A percentile compares a stretch with the other conserved stretches of the same genome.
Evolutionary conservation across 306 rosid genomes (phyloP).

Genomic region (Dryas drummondii): DNA sequence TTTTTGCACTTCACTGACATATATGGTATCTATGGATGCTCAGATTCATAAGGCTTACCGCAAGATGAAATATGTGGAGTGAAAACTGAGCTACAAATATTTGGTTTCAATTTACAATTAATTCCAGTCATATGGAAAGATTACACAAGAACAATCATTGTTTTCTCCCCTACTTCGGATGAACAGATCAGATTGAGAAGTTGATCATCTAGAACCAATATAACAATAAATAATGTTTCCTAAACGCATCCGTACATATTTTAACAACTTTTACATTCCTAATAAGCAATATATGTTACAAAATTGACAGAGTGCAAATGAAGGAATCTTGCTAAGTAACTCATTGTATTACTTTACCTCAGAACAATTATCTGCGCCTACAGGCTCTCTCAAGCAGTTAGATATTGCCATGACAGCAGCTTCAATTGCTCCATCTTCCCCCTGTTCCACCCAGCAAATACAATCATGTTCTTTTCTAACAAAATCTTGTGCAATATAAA

Average conservation of each 20-base stretch:
- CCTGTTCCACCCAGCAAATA: constrained; percentile 48
- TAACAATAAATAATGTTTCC: not conserved
- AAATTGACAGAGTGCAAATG: constrained; percentile 13
- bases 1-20: too few relatives aligned
- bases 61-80: too few relatives aligned
- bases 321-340: not conserved
- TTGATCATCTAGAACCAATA: not conserved
- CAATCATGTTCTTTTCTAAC: not conserved
- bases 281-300: constrained; percentile 5
- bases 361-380: constrained; percentile 78
- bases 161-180: not conserved
- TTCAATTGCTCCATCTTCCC: constrained; percentile 93
- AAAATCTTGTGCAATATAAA: constrained; percentile 6
- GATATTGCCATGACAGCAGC: constrained; percentile 91
- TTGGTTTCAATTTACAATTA: not conserved
- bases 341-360: constrained; percentile 57
- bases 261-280: not conserved
- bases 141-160: not conserved
- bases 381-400: constrained; percentile 85
- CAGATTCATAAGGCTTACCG: too few relatives aligned
- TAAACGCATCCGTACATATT: not conserved
- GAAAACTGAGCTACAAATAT: too few relatives aligned
- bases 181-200: not conserved
- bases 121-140: not conserved
- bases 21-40: too few relatives aligned